These are phyloP conservation scores for Carallia pectinifolia DNA, from an alignment of 345 rosid genomes.

Conservation along the genomic window DNA sequence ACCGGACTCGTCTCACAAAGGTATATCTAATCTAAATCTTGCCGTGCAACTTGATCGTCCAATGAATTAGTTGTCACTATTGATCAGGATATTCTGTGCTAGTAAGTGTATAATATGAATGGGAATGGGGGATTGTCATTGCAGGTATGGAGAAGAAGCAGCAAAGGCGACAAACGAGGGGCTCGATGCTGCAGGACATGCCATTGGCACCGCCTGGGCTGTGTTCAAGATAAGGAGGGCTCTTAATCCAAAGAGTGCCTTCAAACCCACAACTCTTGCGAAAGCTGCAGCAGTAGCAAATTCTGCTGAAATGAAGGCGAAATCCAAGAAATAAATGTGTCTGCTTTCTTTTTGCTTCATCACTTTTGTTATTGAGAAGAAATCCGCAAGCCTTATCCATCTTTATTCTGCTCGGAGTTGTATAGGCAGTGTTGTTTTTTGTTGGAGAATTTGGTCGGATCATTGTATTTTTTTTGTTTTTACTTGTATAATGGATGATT, in stretches of 20 bases:
- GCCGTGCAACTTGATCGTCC: not conserved
- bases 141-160: conserved; percentile 82
- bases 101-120: no score
- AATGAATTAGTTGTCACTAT: not conserved
- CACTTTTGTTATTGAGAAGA: not conserved
- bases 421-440: not conserved
- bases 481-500: not conserved
- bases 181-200: conserved; percentile 86
- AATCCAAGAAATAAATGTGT: conserved; percentile 28
- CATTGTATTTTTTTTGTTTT: not conserved
- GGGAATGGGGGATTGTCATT: not conserved
- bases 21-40: conserved; percentile 28
- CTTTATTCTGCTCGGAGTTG: not conserved
- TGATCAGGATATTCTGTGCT: not conserved
- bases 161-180: conserved; percentile 68
- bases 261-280: conserved; percentile 65
- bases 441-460: not conserved
- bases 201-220: conserved; percentile 88
- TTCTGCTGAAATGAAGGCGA: conserved; percentile 41
- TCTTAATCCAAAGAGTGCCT: conserved; percentile 67
- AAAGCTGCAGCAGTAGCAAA: conserved; percentile 61
- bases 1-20: conserved; percentile 76
- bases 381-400: not conserved
- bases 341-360: not conserved
- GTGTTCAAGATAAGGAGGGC: conserved; percentile 90